Evolutionary conservation across 2,329 filamentous ascomycete species (phyloP).

Genomic region (Seiridium cupressi): DNA sequence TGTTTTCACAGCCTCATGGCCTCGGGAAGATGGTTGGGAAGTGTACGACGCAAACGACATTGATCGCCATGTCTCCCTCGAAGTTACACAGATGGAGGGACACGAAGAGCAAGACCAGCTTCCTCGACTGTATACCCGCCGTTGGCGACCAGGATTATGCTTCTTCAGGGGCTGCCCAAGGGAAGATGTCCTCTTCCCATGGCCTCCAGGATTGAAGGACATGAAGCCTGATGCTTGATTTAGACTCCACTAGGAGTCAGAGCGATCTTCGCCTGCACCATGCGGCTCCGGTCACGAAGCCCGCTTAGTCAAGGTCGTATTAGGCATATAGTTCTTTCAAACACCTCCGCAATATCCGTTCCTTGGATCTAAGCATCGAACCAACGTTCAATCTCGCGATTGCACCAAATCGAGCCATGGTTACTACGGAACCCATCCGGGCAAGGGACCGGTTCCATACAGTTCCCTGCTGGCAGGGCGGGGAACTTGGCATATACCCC

Average conservation of each 20-base stretch:
- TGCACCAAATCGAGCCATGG: background rate
- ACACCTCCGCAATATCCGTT: background rate
- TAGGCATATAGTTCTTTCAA: no score
- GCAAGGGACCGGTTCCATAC: background rate
- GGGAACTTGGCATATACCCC: background rate
- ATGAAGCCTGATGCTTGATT: background rate
- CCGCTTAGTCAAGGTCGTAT: no score
- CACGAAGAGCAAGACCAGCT: background rate
- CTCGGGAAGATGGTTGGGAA: background rate
- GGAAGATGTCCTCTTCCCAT: background rate
- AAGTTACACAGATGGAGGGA: background rate
- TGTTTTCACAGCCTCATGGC: background rate
- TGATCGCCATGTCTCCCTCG: background rate
- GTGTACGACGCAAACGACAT: background rate
- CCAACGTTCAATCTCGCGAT: background rate
- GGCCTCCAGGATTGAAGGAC: background rate
- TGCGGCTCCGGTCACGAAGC: no score
- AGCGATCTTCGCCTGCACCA: no score
- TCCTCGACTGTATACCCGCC: background rate
- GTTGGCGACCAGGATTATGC: background rate
- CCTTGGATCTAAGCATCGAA: background rate
- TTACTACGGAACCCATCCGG: background rate
- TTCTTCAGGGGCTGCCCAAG: background rate
- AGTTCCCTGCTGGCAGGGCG: background rate
- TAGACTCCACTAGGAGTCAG: background rate